Evolutionary conservation across 495 filamentous ascomycete genomes (phyloP).

Genomic region (Hyaloscypha hepaticicola): DNA sequence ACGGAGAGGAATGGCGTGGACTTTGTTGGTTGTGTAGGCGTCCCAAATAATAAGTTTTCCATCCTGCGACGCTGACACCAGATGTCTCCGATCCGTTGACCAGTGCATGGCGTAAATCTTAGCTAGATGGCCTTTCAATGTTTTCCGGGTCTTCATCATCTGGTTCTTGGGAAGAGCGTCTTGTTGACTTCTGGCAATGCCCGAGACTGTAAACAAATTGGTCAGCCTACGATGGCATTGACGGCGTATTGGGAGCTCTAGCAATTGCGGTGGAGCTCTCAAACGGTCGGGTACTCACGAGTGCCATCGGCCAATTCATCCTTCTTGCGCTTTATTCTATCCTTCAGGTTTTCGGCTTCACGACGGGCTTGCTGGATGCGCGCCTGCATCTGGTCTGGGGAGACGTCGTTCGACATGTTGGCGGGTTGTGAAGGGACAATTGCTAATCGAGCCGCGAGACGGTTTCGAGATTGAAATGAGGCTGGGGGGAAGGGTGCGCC

Average conservation of each 20-base stretch:
- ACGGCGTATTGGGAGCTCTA: not conserved
- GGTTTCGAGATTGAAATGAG: constrained; percentile 21
- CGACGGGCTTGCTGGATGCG: constrained; percentile 95
- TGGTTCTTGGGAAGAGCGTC: constrained; percentile 86
- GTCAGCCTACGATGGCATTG: constrained; percentile 12
- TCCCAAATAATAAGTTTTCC: constrained; percentile 99
- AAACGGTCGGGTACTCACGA: constrained; percentile 59
- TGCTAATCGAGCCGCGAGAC: constrained; percentile 16
- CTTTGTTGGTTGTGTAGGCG: constrained; percentile 99
- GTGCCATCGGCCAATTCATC: constrained; percentile 98
- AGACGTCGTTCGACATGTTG: constrained; percentile 51
- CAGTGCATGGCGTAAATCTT: constrained; percentile 99
- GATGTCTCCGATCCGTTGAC: constrained; percentile 97
- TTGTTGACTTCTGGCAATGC: constrained; percentile 84
- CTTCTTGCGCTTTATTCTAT: constrained; percentile 99
- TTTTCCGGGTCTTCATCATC: constrained; percentile 90
- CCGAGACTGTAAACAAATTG: constrained; percentile 66
- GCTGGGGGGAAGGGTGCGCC: constrained; percentile 23
- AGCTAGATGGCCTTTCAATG: constrained; percentile 93
- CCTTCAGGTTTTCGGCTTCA: constrained; percentile 97
- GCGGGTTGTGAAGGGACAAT: not conserved
- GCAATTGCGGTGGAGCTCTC: not conserved
- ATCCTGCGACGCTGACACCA: constrained; percentile 97
- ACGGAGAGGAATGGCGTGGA: constrained; percentile 96
- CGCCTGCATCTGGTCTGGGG: constrained; percentile 61